Evolutionary conservation across 148 eudicot species (phyloP), one percentile per base, ranked within the genome.

Genomic region (Fagopyrum homotropicum): DNA sequence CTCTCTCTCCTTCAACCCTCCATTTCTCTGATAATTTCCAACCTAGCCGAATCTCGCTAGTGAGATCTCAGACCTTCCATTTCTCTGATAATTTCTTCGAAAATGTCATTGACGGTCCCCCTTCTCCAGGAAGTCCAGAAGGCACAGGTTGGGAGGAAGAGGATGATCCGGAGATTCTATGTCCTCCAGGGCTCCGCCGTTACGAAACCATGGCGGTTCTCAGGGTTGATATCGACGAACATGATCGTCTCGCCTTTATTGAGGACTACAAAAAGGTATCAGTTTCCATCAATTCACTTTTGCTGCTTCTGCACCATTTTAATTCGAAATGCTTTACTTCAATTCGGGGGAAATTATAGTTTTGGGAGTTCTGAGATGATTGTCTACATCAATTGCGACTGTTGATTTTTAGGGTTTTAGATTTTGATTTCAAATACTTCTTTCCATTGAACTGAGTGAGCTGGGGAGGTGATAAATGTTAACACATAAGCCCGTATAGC

Each of bases 181-280:
- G 97, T 74, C 98, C 98, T 0, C 97, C 97, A 7, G 98, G 98
- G 3, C 89, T 95, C 60, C 83, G 98, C 0, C 83, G 84, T 80
- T 95, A 90, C 29, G 98, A 92, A 79, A 87, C 93, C 57, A 95
- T 95, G 98, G 91, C 79, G 4, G 90, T 95, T 35, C 78, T 92
- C 44, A 82, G 97, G 60, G 97, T 96, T 35, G 40, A 35, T 1
- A 35, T 35, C 40, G 40, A 35, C 40, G 40, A 35, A 35, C 40
- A 35, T 35, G 40, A 35, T 35, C 40, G 40, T 17, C 92, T 95
- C 19, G 29, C 84, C 57, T 85, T 92, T 30, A 89, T 90, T 63
- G 93, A 92, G 80, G 90, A 86, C 75, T 95, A 91, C 60, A 96
- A 92, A 35, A 96, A 92, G 97, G 98, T 95, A 74, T 9, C 2